Evolutionary conservation across 2,329 filamentous ascomycete genomes (phyloP).

Genomic region (Colletotrichum sp.): DNA sequence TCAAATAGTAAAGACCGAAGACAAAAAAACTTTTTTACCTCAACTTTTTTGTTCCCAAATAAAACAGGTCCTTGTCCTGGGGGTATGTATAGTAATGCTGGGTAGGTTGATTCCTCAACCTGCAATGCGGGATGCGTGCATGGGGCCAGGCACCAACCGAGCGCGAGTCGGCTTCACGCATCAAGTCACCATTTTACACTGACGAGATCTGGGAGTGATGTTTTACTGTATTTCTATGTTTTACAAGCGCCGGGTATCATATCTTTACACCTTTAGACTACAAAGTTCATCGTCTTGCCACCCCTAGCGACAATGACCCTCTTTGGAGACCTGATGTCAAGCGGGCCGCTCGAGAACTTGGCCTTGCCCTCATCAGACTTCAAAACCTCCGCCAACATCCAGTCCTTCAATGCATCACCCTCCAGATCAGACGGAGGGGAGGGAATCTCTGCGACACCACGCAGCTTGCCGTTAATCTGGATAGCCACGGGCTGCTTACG

Average conservation of each 20-base stretch:
- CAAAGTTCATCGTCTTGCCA: conserved; percentile 78
- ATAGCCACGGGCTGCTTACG: conserved; percentile 66
- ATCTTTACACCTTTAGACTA: conserved; percentile 46
- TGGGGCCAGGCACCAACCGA: background rate
- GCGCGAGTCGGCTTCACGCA: background rate
- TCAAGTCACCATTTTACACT: background rate
- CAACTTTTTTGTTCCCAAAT: background rate
- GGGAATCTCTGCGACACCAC: conserved; percentile 70
- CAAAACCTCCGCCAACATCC: conserved; percentile 67
- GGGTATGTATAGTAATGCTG: background rate
- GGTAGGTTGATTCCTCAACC: background rate
- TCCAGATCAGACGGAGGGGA: conserved; percentile 47
- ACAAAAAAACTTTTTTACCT: fast-evolving
- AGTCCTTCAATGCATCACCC: conserved; percentile 56
- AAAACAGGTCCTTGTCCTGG: too few species aligned
- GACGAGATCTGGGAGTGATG: background rate
- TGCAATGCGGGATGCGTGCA: background rate
- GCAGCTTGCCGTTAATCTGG: conserved; percentile 81
- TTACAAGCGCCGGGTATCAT: conserved; percentile 19
- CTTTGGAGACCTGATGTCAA: conserved; percentile 58
- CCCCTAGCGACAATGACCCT: conserved; percentile 70
- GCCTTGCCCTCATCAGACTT: conserved; percentile 63
- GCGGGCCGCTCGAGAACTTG: conserved; percentile 54
- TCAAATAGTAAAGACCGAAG: background rate
- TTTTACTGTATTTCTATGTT: background rate